Base-by-base conservation (phyloP, 2,329 filamentous ascomycete genomes). In the Trichoderma koningii region DNA sequence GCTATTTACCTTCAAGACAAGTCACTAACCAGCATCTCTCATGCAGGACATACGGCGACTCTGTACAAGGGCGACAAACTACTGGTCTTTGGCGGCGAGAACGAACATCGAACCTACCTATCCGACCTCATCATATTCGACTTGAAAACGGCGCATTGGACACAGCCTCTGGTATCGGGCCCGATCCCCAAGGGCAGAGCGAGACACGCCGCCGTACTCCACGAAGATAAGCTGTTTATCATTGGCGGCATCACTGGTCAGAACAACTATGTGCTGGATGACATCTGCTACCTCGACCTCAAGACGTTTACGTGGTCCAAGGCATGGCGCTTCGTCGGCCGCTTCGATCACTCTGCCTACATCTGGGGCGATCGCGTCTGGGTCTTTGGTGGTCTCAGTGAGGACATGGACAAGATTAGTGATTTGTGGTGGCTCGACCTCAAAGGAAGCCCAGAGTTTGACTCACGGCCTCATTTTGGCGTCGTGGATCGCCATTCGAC, bases 291-390 rank as follows among this genome's bases (percentile, higher is more conserved):
- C 73, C 85, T 99, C 55, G 95, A 99, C 74, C 82, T 99, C 53
- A 97, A 96, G 80, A 98, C 95, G 2, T 97, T 92, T 83, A 97
- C 93, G 0, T 99, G 95, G 95, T 98, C 94, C 64, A 88, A 92
- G 65, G 89, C 92, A 47, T 99, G 95, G 95, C 91, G 89, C 67
- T 99, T 99, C 74, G 93, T 97, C 28, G 89, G 91, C 55, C 87
- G 95, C 45, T 99, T 97, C 74, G 95, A 99, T 72, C 95, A 99
- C 75, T 93, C 92, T 17, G 93, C 91, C 60, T 97, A 94, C 83
- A 89, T 99, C 66, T 97, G 93, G 84, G 83, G 90, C 63, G 93
- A 95, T 68, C 87, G 92, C 50, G 89, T 99, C 41, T 99, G 94
- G 94, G 93, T 98, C 7, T 97, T 97, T 76, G 95, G 95, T 45